phyloP scores from a whole-genome alignment of 345 rosid species.

The Brassica juncea region DNA sequence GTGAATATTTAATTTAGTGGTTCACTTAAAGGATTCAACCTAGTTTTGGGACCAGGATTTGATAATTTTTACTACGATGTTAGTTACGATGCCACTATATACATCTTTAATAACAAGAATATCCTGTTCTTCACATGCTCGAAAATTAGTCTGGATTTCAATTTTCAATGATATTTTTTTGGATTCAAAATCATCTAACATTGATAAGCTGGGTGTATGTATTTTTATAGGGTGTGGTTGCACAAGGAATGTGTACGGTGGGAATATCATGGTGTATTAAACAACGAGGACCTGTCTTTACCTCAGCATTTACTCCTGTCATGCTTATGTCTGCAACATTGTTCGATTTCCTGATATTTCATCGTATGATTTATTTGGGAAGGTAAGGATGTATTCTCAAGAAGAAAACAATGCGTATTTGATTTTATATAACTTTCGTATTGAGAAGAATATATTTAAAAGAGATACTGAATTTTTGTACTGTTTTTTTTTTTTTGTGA shows the following conservation, averaged over 20 bases:
- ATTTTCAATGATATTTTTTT: neutral
- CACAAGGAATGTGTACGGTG: conserved; percentile 48
- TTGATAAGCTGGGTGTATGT: neutral
- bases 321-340: conserved; percentile 34
- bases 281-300: conserved; percentile 49
- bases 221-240: conserved; percentile 36
- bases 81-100: neutral
- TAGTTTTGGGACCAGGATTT: neutral
- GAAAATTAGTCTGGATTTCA: neutral
- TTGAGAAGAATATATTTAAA: neutral
- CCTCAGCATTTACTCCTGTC: conserved; percentile 48
- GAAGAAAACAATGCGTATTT: neutral
- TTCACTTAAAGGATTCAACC: neutral
- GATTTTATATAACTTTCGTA: neutral
- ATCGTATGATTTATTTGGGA: conserved; percentile 36
- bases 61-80: neutral
- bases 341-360: conserved; percentile 37
- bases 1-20: neutral
- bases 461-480: neutral
- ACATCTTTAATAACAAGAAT: neutral
- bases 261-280: conserved; percentile 53
- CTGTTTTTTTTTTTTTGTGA: neutral
- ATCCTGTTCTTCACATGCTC: neutral
- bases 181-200: neutral
- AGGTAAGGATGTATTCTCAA: conserved; percentile 24